phyloP scores from a whole-genome alignment of 345 rosid species.

The Eucalyptus melliodora region DNA sequence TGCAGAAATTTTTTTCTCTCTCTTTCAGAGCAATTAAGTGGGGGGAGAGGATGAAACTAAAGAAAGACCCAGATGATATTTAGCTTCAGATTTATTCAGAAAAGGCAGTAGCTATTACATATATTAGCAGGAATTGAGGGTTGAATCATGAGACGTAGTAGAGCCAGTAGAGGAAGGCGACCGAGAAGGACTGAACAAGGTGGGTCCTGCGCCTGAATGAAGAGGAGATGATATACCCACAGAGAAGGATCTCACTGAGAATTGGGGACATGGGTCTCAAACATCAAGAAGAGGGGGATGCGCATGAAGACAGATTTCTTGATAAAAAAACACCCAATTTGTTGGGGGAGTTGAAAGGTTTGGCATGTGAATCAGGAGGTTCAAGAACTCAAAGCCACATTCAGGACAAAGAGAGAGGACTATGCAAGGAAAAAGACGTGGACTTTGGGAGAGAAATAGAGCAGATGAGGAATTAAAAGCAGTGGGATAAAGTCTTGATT shows the following conservation, averaged over 20 bases:
- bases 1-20: neutral
- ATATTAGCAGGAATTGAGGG: neutral
- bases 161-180: conserved; percentile 93
- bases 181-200: conserved; percentile 98
- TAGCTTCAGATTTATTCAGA: neutral
- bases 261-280: conserved; percentile 96
- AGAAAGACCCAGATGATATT: neutral
- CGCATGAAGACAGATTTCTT: conserved; percentile 40
- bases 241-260: conserved; percentile 73
- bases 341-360: neutral
- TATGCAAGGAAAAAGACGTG: neutral
- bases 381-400: neutral
- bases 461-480: neutral
- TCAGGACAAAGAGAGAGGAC: neutral
- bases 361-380: neutral
- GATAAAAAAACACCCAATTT: neutral
- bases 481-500: neutral
- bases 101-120: neutral
- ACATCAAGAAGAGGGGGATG: conserved; percentile 46
- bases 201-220: conserved; percentile 82
- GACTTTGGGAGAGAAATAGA: neutral
- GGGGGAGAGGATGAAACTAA: neutral
- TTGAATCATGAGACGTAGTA: conserved; percentile 71
- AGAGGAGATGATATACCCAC: conserved; percentile 73
- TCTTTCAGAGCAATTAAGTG: neutral